These are phyloP conservation scores for Tetrahymena borealis DNA, from an alignment of 73 alveolate genomes.

Conservation along the genomic window DNA sequence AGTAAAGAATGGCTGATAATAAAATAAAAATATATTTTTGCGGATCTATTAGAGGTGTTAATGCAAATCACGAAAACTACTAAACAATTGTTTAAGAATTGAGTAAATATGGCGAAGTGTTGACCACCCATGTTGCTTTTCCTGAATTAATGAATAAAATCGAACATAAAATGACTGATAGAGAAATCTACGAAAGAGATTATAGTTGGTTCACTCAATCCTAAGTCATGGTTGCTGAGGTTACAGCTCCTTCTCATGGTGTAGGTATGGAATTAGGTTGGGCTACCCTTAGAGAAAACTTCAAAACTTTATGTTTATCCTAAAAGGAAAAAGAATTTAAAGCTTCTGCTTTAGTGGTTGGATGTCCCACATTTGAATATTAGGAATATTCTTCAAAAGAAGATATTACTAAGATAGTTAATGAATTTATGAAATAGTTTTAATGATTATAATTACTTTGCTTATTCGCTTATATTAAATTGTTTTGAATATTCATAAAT, in stretches of 20 bases:
- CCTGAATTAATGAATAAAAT: background rate
- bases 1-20: background rate
- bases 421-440: background rate
- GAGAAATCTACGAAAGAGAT: background rate
- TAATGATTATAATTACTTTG: background rate
- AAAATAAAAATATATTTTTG: background rate
- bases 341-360: background rate
- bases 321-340: background rate
- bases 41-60: background rate
- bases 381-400: background rate
- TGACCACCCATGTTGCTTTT: background rate
- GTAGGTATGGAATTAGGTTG: background rate
- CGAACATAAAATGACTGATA: background rate
- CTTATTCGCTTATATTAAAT: too few relatives aligned
- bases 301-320: background rate
- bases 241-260: background rate
- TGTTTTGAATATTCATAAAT: background rate
- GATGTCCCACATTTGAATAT: background rate
- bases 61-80: background rate
- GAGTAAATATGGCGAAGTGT: background rate
- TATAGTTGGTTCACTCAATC: background rate
- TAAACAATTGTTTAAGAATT: background rate
- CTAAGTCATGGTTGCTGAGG: background rate
- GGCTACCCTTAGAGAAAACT: background rate
- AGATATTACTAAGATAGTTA: background rate